Conservation (phyloP, 2,329 filamentous ascomycete species). For the Epicoccum sorghinum region DNA sequence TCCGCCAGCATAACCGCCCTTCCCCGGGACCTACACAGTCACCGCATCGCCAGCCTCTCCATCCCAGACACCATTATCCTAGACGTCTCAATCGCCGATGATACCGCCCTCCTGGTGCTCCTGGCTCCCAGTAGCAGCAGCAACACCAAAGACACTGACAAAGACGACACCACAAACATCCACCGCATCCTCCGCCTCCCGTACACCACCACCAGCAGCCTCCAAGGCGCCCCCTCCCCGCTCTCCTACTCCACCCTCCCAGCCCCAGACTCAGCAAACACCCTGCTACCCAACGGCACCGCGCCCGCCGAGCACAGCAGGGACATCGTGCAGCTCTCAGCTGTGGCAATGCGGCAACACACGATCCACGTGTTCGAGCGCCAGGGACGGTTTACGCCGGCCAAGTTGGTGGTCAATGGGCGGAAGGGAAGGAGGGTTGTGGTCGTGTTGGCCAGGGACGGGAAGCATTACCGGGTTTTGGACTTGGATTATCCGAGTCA, state of each 20-base stretch:
- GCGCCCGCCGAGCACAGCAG: constrained; percentile 1
- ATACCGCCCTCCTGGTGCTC: constrained; percentile 66
- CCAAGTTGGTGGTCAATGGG: constrained; percentile 62
- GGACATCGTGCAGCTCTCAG: constrained; percentile 8
- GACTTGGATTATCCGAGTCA: constrained; percentile 57
- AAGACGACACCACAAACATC: not conserved
- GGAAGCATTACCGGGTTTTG: constrained; percentile 61
- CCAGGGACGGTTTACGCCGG: constrained; percentile 53
- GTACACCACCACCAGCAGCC: constrained; percentile 19
- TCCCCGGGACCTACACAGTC: constrained; percentile 33
- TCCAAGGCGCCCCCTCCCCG: not conserved
- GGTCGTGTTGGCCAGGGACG: constrained; percentile 61
- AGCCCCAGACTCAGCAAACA: not conserved
- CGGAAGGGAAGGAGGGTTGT: constrained; percentile 59
- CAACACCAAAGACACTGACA: not conserved
- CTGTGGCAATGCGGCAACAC: constrained; percentile 21
- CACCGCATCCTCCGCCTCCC: constrained; percentile 27
- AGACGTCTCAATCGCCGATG: constrained; percentile 72
- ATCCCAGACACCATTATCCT: constrained; percentile 49
- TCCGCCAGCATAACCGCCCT: constrained; percentile 50
- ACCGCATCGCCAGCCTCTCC: constrained; percentile 62
- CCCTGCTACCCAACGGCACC: constrained; percentile 16
- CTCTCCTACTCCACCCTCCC: constrained; percentile 12
- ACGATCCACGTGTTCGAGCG: constrained; percentile 56
- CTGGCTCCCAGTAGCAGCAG: constrained; percentile 42